Evolutionary conservation across 805 yeast genomes (phyloP).

Genomic region (Kodamaea jinghongensis): DNA sequence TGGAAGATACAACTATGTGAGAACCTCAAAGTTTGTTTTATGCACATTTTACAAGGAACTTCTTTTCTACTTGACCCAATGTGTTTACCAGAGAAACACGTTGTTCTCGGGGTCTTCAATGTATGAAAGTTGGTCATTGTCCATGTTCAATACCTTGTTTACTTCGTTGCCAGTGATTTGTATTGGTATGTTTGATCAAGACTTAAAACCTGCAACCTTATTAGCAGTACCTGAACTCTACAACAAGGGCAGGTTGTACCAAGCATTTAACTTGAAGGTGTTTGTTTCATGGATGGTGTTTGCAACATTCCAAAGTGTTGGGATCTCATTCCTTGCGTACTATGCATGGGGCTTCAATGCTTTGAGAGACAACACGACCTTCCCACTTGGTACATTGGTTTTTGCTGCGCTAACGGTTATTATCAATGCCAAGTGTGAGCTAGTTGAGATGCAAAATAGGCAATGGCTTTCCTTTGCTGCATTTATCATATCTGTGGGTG

Average conservation of each 20-base stretch:
- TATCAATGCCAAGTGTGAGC: slow-evolving; percentile 74
- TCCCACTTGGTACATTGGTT: slow-evolving; percentile 75
- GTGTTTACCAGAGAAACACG: slow-evolving; percentile 80
- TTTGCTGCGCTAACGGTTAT: slow-evolving; percentile 71
- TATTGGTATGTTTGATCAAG: slow-evolving; percentile 94
- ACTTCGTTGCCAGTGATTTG: slow-evolving; percentile 90
- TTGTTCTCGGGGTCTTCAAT: slow-evolving; percentile 90
- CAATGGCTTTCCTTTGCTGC: slow-evolving; percentile 68
- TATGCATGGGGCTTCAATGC: slow-evolving; percentile 71
- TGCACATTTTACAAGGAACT: slow-evolving; percentile 95
- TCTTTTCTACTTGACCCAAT: slow-evolving; percentile 84
- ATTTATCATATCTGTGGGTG: slow-evolving; percentile 68
- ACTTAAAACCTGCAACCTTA: slow-evolving; percentile 81
- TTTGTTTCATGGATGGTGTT: slow-evolving; percentile 76
- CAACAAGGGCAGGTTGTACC: slow-evolving; percentile 67
- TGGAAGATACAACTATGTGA: slow-evolving; percentile 91
- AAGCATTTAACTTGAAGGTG: slow-evolving; percentile 67
- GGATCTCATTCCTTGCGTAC: slow-evolving; percentile 65
- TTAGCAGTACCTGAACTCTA: slow-evolving; percentile 91
- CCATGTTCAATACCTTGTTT: slow-evolving; percentile 95
- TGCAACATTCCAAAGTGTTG: slow-evolving; percentile 70
- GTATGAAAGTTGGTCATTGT: slow-evolving; percentile 93
- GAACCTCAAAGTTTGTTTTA: slow-evolving; percentile 88
- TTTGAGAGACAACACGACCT: slow-evolving; percentile 67
- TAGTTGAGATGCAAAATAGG: slow-evolving; percentile 76